Evolutionary conservation across 169 alveolate genomes (phyloP).

Genomic region (Plasmodium gonderi): DNA sequence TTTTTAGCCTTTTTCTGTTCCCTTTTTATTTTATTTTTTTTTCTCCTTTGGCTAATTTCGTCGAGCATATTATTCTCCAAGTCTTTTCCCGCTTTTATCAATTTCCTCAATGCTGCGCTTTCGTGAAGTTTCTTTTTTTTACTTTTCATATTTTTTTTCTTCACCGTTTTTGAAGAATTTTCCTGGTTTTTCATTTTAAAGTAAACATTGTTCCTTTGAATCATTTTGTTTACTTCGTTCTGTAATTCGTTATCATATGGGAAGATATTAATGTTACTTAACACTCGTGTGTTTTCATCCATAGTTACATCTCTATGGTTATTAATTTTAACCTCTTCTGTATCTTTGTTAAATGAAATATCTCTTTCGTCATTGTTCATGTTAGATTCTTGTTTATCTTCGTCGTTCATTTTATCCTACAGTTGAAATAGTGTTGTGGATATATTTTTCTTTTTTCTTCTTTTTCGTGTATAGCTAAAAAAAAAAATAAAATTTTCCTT

Average conservation of each 20-base stretch:
- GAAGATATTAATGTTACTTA: neutral
- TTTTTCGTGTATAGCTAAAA: neutral
- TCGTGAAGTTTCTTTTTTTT: conserved; percentile 14
- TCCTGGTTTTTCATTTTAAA: conserved; percentile 7
- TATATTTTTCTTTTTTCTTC: neutral
- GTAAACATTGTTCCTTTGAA: conserved; percentile 39
- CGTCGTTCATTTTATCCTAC: neutral
- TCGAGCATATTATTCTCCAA: conserved; percentile 62
- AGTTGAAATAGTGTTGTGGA: neutral
- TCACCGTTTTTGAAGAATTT: neutral
- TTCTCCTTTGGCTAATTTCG: conserved; percentile 73
- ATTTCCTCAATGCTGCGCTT: conserved; percentile 8
- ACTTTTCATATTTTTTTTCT: conserved; percentile 4
- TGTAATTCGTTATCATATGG: conserved; percentile 24
- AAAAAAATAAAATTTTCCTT: neutral
- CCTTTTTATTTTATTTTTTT: conserved; percentile 61
- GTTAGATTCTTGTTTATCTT: neutral
- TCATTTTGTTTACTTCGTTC: conserved; percentile 61
- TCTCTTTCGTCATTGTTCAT: neutral
- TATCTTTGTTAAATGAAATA: neutral
- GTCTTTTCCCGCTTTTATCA: conserved; percentile 34
- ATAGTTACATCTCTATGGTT: neutral
- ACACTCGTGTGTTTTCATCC: neutral
- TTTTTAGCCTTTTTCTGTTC: conserved; percentile 68
- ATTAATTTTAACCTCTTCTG: neutral